These are phyloP conservation scores for Claviceps digitariae DNA, from an alignment of 2,329 filamentous ascomycete species.

Conservation along the genomic window DNA sequence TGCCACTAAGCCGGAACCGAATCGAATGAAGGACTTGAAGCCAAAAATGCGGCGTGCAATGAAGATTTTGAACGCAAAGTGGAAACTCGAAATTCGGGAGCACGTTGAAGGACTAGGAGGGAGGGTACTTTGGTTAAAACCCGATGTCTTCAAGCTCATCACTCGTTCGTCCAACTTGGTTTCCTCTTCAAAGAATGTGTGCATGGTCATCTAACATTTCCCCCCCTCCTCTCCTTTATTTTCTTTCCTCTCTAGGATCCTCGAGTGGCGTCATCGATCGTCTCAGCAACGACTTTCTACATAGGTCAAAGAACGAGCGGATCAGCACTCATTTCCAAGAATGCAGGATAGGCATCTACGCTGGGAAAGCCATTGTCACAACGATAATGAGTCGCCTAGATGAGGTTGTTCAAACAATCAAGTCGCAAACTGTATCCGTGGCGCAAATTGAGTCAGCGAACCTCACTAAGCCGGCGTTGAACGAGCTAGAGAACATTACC, in stretches of 20 bases:
- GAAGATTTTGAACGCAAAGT: constrained; percentile 33
- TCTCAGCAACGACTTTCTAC: constrained; percentile 18
- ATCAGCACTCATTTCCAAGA: constrained; percentile 11
- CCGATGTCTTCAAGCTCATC: constrained; percentile 30
- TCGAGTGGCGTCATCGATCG: constrained; percentile 13
- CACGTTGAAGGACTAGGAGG: constrained; percentile 28
- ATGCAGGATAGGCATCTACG: constrained; percentile 16
- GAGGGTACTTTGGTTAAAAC: constrained; percentile 24
- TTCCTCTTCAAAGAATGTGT: background rate
- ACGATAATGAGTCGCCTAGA: constrained; percentile 24
- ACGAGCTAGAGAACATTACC: constrained; percentile 20
- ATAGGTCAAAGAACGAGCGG: constrained; percentile 18
- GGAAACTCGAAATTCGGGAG: constrained; percentile 36
- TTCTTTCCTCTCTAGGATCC: constrained; percentile 5
- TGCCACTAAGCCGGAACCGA: constrained; percentile 15
- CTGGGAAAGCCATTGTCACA: constrained; percentile 16
- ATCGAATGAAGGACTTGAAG: constrained; percentile 7
- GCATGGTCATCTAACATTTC: background rate
- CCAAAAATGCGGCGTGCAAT: constrained; percentile 29
- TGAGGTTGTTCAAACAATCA: constrained; percentile 14
- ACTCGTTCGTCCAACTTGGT: constrained; percentile 23
- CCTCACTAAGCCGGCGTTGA: constrained; percentile 12
- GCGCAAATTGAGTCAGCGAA: constrained; percentile 8
- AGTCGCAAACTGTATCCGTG: constrained; percentile 15
- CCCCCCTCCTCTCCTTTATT: background rate